Conservation (phyloP, 1,139 yeast species). For the Nakaseomyces kungkrabaensis region DNA sequence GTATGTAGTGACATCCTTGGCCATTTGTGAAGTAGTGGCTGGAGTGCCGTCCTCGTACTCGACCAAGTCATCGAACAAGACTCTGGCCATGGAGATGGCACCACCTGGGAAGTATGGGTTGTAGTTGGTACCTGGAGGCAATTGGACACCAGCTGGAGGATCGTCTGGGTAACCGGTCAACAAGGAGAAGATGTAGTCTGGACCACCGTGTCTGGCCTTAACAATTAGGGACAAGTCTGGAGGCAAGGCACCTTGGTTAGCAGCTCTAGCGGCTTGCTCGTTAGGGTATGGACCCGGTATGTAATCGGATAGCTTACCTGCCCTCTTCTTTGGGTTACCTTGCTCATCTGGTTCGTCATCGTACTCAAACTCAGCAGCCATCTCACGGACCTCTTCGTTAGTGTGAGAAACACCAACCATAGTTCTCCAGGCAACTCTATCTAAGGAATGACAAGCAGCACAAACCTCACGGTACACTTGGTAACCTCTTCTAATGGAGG, state of each 20-base stretch:
- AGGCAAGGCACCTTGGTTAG: constrained; percentile 97
- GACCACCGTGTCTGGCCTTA: constrained; percentile 98
- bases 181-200: constrained; percentile 88
- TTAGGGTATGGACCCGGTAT: constrained; percentile 93
- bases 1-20: constrained; percentile 93
- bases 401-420: constrained; percentile 96
- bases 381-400: constrained; percentile 77
- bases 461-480: constrained; percentile 98
- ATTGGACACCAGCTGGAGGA: constrained; percentile 91
- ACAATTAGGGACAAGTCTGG: constrained; percentile 96
- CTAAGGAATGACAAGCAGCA: constrained; percentile 96
- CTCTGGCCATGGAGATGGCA: constrained; percentile 98
- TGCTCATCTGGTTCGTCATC: constrained; percentile 99
- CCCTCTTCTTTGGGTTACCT: constrained; percentile 97
- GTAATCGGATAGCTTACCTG: constrained; percentile 95
- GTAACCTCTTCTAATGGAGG: constrained; percentile 96
- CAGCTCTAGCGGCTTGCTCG: constrained; percentile 99
- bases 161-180: constrained; percentile 99
- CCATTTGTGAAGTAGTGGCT: constrained; percentile 98
- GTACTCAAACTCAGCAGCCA: constrained; percentile 95
- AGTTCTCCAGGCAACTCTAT: constrained; percentile 98
- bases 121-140: constrained; percentile 92
- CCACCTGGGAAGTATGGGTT: constrained; percentile 99
- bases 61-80: constrained; percentile 89
- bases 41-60: constrained; percentile 99